Percentiles rank a stretch among this genome's conserved stretches.
Evolutionary conservation across 768 basidiomycete genomes (phyloP).

Genomic region (Trametes punicea): DNA sequence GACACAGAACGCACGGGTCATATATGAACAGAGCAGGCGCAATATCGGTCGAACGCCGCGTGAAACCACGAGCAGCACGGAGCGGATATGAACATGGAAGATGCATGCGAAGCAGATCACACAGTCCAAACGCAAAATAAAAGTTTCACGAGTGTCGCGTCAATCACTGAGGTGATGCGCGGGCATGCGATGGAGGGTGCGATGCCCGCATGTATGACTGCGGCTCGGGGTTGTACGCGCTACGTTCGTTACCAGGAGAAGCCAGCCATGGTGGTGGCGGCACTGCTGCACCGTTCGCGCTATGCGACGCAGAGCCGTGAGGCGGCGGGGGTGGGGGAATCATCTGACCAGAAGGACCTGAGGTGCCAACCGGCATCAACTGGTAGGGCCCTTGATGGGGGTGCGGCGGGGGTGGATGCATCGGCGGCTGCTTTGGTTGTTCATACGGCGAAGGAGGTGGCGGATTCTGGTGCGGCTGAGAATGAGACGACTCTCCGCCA

Average conservation of each 20-base stretch:
- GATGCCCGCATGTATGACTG: constrained; percentile 49
- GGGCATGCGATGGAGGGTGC: constrained; percentile 38
- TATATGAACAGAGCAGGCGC: not conserved
- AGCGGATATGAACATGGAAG: not conserved
- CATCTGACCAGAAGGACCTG: constrained; percentile 20
- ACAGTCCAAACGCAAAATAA: not conserved
- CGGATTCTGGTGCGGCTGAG: constrained; percentile 10
- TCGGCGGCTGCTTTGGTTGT: constrained; percentile 17
- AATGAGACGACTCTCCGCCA: constrained; percentile 10
- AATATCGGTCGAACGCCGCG: not conserved
- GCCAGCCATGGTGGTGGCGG: constrained; percentile 26
- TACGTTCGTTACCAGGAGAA: constrained; percentile 9
- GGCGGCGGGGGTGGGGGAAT: constrained; percentile 24
- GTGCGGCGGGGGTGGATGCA: constrained; percentile 10
- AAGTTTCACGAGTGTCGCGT: not conserved
- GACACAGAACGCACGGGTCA: not conserved
- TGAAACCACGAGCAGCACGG: not conserved
- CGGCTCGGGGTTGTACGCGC: constrained; percentile 29
- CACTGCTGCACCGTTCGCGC: constrained; percentile 16
- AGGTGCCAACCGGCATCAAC: constrained; percentile 19
- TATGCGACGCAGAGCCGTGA: constrained; percentile 13
- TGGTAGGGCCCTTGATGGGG: constrained; percentile 22
- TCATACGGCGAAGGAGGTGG: constrained; percentile 18
- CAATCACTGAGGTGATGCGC: constrained; percentile 33
- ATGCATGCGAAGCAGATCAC: not conserved